phyloP scores from a whole-genome alignment of 495 filamentous ascomycete species.

The Aspergillus sparsus region DNA sequence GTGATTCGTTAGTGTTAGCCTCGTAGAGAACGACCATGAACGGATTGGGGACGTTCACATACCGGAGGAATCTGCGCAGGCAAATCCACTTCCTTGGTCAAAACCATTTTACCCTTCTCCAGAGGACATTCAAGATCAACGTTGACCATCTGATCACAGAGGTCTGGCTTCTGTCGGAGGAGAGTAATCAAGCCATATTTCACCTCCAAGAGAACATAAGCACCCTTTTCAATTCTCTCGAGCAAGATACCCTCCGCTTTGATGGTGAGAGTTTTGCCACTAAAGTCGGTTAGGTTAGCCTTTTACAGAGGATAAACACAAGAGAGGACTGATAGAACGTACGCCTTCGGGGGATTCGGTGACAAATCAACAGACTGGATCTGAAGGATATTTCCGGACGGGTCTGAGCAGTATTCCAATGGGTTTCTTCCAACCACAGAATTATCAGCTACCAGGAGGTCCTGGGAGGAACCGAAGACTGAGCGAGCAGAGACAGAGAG shows the following conservation, averaged over 20 bases:
- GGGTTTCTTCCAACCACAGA: slow-evolving; percentile 47
- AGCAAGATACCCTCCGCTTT: slow-evolving; percentile 70
- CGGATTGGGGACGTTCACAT: slow-evolving; percentile 37
- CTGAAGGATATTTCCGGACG: slow-evolving; percentile 61
- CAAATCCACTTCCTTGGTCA: slow-evolving; percentile 81
- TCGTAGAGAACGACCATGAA: not conserved
- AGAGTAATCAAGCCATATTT: slow-evolving; percentile 91
- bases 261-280: slow-evolving; percentile 78
- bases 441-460: slow-evolving; percentile 18
- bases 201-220: slow-evolving; percentile 77
- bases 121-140: slow-evolving; percentile 90
- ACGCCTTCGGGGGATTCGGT: slow-evolving; percentile 89
- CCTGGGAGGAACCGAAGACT: slow-evolving; percentile 31
- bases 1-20: slow-evolving; percentile 14
- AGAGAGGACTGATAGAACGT: slow-evolving; percentile 43
- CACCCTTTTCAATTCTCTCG: slow-evolving; percentile 69
- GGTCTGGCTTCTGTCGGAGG: slow-evolving; percentile 72
- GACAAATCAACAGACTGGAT: slow-evolving; percentile 77
- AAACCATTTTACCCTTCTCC: slow-evolving; percentile 65
- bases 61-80: slow-evolving; percentile 89
- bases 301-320: not conserved
- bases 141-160: slow-evolving; percentile 85
- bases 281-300: slow-evolving; percentile 38
- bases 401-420: slow-evolving; percentile 64
- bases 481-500: slow-evolving; percentile 37